Base-by-base conservation (phyloP, 768 basidiomycete species). In the Boletus sensibilis region DNA sequence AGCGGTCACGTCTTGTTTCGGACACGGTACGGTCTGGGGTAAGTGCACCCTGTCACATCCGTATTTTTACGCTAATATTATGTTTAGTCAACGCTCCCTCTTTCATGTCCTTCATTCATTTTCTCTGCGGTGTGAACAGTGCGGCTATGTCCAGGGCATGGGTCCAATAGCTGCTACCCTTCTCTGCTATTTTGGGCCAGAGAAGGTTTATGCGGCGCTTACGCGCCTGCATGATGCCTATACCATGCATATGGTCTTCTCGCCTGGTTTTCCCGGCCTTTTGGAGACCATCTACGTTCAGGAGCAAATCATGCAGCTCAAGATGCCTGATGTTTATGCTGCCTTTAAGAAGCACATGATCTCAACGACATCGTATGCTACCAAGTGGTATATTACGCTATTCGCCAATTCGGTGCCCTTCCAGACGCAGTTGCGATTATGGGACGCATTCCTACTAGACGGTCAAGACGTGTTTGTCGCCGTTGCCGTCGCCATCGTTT, bases 111-210 rank as follows among this genome's bases (percentile, higher is more conserved):
- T 98, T 27, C 97, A 98, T 71, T 84, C 84, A 49, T 94, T 97
- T 69, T 95, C 94, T 2, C 78, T 95, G 20, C 78, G 79, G n/a
- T 98, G 96, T 73, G 71, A 77, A 18, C 77, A 81, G 12, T 98
- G 97, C 59, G 96, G 96, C 16, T 99, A 99, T 69, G 94, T 95
- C 39, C 97, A 99, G 75, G 97, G 97, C 57, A 99, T 99, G 97
- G 95, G 97, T 2, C 92, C 96, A 7, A 91, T 99, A 55, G 93
- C 96, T 0, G 91, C 95, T 1, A 98, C 94, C 2, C 79, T 99
- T 21, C 81, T 98, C 13, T 94, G 90, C 74, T 98, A 98, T 71
- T 88, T 94, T 69, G 87, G 88, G 60, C 93, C 97, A 9, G 91
- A 94, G 74, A 87, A 86, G 50, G 90, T 86, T 5, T 97, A 94